Evolutionary conservation across 352 stramenopile species (phyloP).

Genomic region (Phytophthora sp.): DNA sequence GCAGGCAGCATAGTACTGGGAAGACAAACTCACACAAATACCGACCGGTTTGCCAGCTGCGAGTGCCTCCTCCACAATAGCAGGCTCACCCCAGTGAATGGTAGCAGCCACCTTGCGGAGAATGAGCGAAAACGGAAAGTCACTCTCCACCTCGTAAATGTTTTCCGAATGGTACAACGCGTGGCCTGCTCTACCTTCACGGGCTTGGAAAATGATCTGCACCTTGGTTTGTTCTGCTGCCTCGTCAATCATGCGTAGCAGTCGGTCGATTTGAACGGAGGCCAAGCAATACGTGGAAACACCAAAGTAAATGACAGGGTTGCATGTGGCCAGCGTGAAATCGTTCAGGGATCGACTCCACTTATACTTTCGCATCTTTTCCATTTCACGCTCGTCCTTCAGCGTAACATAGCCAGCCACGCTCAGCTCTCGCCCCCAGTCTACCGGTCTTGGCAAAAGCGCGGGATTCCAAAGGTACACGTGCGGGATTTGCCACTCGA

Average conservation of each 20-base stretch:
- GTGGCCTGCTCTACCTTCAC: slow-evolving; percentile 14
- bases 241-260: slow-evolving; percentile 40
- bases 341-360: slow-evolving; percentile 38
- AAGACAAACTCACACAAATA: slow-evolving; percentile 88
- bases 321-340: slow-evolving; percentile 32
- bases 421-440: slow-evolving; percentile 50
- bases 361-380: slow-evolving; percentile 35
- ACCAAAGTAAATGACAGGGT: slow-evolving; percentile 47
- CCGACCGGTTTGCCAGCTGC: slow-evolving; percentile 85
- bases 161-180: slow-evolving; percentile 35
- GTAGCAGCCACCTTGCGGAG: slow-evolving; percentile 80
- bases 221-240: slow-evolving; percentile 38
- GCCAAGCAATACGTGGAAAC: slow-evolving; percentile 42
- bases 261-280: slow-evolving; percentile 26
- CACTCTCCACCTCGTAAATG: slow-evolving; percentile 40
- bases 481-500: slow-evolving; percentile 50
- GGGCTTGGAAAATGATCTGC: slow-evolving; percentile 65
- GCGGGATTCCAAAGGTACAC: slow-evolving; percentile 51
- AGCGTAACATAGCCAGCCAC: slow-evolving; percentile 48
- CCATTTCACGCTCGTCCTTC: slow-evolving; percentile 34
- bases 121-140: slow-evolving; percentile 81
- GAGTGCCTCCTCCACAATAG: slow-evolving; percentile 84
- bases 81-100: slow-evolving; percentile 74
- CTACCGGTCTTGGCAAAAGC: slow-evolving; percentile 38
- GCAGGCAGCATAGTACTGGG: slow-evolving; percentile 89